These are phyloP conservation scores for Podila horticola DNA, from an alignment of 192 early-diverging fungal species.

Conservation along the genomic window DNA sequence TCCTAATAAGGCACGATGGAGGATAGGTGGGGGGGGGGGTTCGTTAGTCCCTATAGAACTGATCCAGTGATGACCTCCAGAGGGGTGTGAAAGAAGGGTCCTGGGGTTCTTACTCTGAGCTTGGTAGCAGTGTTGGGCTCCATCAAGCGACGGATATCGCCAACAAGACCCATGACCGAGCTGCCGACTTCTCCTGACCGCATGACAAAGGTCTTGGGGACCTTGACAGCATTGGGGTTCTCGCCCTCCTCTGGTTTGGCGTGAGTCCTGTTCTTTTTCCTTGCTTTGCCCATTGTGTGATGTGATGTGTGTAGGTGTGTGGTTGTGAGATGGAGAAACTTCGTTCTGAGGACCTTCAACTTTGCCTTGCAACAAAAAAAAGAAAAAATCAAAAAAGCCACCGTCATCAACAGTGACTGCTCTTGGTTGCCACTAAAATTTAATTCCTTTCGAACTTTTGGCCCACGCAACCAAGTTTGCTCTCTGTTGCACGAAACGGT, in stretches of 20 bases:
- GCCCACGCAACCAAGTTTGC: neutral
- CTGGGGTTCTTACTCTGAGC: conserved; percentile 77
- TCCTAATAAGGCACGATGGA: no score
- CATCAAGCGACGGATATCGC: conserved; percentile 88
- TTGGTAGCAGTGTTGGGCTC: conserved; percentile 94
- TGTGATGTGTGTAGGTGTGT: neutral
- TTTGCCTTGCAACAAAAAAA: neutral
- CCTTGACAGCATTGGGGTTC: conserved; percentile 61
- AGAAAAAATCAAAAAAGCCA: neutral
- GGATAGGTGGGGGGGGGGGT: neutral
- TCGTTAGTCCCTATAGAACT: neutral
- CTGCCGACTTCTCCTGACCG: conserved; percentile 85
- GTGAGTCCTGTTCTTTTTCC: conserved; percentile 51
- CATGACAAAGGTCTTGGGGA: conserved; percentile 92
- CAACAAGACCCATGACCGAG: conserved; percentile 81
- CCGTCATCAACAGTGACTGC: neutral
- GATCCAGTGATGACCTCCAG: neutral
- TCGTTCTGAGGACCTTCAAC: neutral
- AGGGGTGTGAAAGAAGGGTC: conserved; percentile 58
- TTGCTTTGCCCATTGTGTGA: conserved; percentile 38
- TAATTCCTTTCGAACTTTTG: neutral
- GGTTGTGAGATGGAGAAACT: neutral
- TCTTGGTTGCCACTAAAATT: neutral
- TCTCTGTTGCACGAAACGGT: neutral
- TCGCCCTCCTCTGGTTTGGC: conserved; percentile 50